phyloP scores from a whole-genome alignment of 2,329 filamentous ascomycete species.

The Talaromyces sp. region DNA sequence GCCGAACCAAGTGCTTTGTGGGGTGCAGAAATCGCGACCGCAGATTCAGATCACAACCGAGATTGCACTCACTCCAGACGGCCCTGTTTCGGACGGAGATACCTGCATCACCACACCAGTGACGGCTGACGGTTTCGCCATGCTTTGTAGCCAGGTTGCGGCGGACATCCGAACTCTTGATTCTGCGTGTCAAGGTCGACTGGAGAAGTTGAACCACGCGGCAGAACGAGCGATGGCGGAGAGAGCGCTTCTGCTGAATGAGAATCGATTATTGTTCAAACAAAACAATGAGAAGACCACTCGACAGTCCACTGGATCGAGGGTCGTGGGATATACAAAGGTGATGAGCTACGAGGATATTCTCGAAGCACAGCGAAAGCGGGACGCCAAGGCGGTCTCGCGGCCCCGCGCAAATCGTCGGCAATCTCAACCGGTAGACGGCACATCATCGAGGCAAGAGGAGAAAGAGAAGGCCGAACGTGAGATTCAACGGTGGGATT shows the following conservation, averaged over 20 bases:
- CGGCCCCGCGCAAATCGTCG: neutral
- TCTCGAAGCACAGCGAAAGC: neutral
- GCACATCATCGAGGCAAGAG: neutral
- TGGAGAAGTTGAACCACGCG: too few species aligned
- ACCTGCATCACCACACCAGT: too few species aligned
- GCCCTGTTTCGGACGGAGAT: too few species aligned
- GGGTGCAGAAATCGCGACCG: too few species aligned
- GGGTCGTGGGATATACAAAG: neutral
- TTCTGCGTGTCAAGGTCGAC: too few species aligned
- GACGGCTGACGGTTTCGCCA: too few species aligned
- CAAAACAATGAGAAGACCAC: neutral
- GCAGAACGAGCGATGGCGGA: too few species aligned
- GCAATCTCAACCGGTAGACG: neutral
- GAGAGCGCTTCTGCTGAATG: neutral
- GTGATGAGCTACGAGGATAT: neutral
- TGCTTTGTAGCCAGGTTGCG: too few species aligned
- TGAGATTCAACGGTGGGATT: neutral
- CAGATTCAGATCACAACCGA: too few species aligned
- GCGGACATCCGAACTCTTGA: too few species aligned
- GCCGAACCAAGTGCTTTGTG: too few species aligned
- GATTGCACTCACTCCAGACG: too few species aligned
- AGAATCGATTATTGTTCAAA: neutral
- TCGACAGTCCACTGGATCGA: neutral
- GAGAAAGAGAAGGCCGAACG: neutral
- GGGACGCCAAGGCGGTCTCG: neutral